These are phyloP conservation scores for Urochloa ruziziensis DNA, from an alignment of 176 grass and related monocot species.

Conservation along the genomic window DNA sequence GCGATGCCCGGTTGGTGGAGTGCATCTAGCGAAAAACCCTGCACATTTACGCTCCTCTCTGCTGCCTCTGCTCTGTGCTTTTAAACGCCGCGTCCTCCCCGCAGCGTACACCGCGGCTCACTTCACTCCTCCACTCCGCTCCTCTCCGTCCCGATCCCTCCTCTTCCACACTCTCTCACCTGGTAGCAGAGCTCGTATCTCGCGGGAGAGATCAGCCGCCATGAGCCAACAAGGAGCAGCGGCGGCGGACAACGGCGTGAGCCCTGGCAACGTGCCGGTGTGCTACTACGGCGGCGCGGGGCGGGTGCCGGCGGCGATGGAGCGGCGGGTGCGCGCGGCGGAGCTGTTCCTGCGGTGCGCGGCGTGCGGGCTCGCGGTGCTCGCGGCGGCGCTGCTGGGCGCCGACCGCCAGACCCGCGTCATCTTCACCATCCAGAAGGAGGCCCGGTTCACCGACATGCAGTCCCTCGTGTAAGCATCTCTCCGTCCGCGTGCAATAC, in stretches of 20 bases:
- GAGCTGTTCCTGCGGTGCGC: slow-evolving; percentile 72
- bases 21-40: slow-evolving; percentile 29
- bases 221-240: slow-evolving; percentile 37
- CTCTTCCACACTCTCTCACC: not conserved
- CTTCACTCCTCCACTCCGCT: not conserved
- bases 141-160: not conserved
- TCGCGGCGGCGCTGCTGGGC: slow-evolving; percentile 65
- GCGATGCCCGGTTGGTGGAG: slow-evolving; percentile 17
- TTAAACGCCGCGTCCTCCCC: slow-evolving; percentile 40
- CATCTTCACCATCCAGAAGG: slow-evolving; percentile 79
- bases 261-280: slow-evolving; percentile 67
- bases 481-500: no score
- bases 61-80: not conserved
- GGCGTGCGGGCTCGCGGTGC: slow-evolving; percentile 57
- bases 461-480: slow-evolving; percentile 78
- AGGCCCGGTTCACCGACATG: slow-evolving; percentile 77
- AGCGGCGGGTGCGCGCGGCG: slow-evolving; percentile 65
- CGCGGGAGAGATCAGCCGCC: not conserved
- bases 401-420: slow-evolving; percentile 53
- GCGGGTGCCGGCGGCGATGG: slow-evolving; percentile 49
- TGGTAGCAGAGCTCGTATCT: not conserved
- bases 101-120: slow-evolving; percentile 11
- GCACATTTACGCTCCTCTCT: slow-evolving; percentile 37
- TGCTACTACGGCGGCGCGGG: slow-evolving; percentile 55
- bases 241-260: slow-evolving; percentile 32